A percentile compares a stretch with the other conserved stretches of the same genome.
Conservation (phyloP, 139 green algal genomes). For the Dunaliella primolecta region DNA sequence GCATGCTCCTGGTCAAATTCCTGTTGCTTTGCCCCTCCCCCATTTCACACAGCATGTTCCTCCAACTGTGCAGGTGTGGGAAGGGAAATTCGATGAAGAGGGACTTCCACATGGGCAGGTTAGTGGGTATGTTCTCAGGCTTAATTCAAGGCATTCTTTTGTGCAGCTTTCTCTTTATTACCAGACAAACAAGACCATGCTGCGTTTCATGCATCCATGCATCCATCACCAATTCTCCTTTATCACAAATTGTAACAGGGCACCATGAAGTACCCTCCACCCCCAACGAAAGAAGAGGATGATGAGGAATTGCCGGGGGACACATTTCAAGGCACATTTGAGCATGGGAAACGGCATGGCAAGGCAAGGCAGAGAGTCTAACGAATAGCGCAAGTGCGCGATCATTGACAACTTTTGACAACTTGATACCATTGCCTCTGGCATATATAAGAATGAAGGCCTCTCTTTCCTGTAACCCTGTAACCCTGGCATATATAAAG, state of each 20-base stretch:
- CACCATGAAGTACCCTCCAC: constrained; percentile 42
- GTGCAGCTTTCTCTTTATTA: background rate
- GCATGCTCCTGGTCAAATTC: too few species aligned
- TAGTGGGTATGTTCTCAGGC: background rate
- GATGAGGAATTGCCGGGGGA: constrained; percentile 56
- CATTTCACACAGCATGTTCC: background rate
- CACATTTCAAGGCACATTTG: constrained; percentile 47
- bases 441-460: background rate
- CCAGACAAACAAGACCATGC: background rate
- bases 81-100: constrained; percentile 49
- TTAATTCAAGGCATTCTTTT: background rate
- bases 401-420: background rate
- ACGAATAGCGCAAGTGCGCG: background rate
- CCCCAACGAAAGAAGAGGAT: constrained; percentile 41
- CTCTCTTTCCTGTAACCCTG: background rate
- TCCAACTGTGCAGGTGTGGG: constrained; percentile 38
- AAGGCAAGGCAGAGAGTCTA: constrained; percentile 14
- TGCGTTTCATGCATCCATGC: too few species aligned
- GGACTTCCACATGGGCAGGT: constrained; percentile 53
- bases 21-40: background rate
- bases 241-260: constrained; percentile 22
- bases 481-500: background rate
- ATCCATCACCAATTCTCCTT: too few species aligned
- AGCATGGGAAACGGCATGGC: constrained; percentile 43
- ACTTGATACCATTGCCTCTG: background rate